Evolutionary conservation across 2,329 filamentous ascomycete species (phyloP).

Genomic region (Hymenoscyphus occultus): DNA sequence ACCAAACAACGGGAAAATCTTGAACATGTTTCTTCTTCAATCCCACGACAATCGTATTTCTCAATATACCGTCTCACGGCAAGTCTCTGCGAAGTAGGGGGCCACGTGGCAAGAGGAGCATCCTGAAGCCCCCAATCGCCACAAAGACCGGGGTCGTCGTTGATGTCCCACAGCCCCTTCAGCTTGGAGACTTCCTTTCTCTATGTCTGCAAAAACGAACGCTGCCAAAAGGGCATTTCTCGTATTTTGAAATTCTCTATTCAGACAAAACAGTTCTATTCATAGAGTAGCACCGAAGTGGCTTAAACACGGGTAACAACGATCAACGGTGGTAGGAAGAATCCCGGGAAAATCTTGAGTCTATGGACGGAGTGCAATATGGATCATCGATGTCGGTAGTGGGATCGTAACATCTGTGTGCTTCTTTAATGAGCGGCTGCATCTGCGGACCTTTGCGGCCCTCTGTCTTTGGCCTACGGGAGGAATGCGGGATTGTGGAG

Average conservation of each 20-base stretch:
- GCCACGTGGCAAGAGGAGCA: slow-evolving; percentile 5
- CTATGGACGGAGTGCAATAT: neutral
- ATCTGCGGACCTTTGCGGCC: neutral
- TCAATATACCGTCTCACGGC: neutral
- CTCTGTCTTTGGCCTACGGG: neutral
- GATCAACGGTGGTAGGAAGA: neutral
- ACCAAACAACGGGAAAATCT: neutral
- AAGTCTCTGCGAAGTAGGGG: slow-evolving; percentile 5
- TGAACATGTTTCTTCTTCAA: neutral
- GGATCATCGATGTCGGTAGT: neutral
- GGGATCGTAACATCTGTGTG: neutral
- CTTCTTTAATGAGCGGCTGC: neutral
- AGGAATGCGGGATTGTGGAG: neutral
- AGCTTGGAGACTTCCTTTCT: neutral
- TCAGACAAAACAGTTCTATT: neutral
- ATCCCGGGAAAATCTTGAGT: neutral
- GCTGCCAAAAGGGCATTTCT: neutral
- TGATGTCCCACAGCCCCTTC: neutral
- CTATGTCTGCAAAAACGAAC: neutral
- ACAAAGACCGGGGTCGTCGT: neutral
- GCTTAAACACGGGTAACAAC: neutral
- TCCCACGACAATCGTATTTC: neutral
- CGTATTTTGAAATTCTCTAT: neutral
- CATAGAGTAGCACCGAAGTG: neutral
- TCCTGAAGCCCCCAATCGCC: slow-evolving; percentile 10